These are phyloP conservation scores for Cunninghamia lanceolata DNA, from an alignment of 75 land plant species.

Conservation along the genomic window DNA sequence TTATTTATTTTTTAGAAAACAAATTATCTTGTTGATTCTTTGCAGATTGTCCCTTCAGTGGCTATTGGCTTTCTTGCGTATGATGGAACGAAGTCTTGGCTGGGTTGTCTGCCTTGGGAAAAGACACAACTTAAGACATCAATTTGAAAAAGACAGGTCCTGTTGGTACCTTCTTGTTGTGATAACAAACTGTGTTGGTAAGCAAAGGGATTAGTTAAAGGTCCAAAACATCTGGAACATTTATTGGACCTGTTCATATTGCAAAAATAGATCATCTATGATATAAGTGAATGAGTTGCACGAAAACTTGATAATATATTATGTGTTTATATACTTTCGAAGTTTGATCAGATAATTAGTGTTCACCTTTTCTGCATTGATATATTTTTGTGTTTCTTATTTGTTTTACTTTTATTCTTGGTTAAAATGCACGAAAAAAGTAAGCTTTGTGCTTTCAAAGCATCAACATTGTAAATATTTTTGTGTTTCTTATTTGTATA, in stretches of 20 bases:
- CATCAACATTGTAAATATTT: too few species aligned
- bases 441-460: too few species aligned
- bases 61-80: slow-evolving; percentile 96
- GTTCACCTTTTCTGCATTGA: background rate
- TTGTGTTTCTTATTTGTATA: background rate
- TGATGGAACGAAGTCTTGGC: slow-evolving; percentile 70
- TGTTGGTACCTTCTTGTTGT: background rate
- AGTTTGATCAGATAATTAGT: background rate
- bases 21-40: background rate
- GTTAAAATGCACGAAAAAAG: too few species aligned
- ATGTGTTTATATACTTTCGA: background rate
- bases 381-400: background rate
- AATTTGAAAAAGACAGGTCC: background rate
- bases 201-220: background rate
- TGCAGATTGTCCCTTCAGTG: slow-evolving; percentile 96
- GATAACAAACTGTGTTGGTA: background rate
- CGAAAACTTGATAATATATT: background rate
- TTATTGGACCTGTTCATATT: background rate
- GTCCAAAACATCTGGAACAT: background rate
- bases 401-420: too few species aligned
- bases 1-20: background rate
- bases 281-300: background rate
- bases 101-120: slow-evolving; percentile 77
- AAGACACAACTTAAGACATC: background rate
- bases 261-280: background rate